Evolutionary conservation across 2,329 filamentous ascomycete genomes (phyloP).

Genomic region (Calonectria montana): DNA sequence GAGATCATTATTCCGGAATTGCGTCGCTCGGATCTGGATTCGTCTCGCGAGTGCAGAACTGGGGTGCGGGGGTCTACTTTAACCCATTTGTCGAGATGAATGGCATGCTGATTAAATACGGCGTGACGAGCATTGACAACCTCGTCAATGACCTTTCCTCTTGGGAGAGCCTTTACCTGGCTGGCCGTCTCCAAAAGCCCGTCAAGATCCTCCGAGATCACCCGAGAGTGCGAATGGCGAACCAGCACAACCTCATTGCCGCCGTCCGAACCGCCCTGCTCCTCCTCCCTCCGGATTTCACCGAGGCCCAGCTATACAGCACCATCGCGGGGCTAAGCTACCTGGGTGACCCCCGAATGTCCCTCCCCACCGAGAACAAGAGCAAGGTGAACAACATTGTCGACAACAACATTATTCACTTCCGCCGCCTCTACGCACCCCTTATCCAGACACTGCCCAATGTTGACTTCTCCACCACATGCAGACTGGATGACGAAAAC

Average conservation of each 20-base stretch:
- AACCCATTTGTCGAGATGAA: constrained; percentile 96
- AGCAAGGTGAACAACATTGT: constrained; percentile 96
- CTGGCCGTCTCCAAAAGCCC: constrained; percentile 94
- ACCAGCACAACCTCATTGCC: constrained; percentile 94
- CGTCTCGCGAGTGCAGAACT: constrained; percentile 88
- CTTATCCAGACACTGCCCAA: constrained; percentile 93
- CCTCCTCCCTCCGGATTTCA: constrained; percentile 85
- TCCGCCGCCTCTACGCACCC: constrained; percentile 90
- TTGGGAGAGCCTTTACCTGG: constrained; percentile 97
- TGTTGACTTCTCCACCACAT: constrained; percentile 75
- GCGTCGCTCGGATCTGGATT: constrained; percentile 86
- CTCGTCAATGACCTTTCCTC: constrained; percentile 86
- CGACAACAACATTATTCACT: constrained; percentile 88
- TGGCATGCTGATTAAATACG: constrained; percentile 97
- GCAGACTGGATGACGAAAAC: constrained; percentile 51
- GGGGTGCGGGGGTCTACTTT: constrained; percentile 96
- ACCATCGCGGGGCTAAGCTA: constrained; percentile 95
- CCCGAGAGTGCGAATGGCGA: constrained; percentile 89
- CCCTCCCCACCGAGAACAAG: constrained; percentile 88
- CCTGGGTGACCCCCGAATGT: constrained; percentile 96
- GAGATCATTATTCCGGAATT: constrained; percentile 90
- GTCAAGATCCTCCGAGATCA: constrained; percentile 98
- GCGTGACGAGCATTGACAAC: constrained; percentile 93
- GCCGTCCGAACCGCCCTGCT: constrained; percentile 91
- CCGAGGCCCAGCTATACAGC: constrained; percentile 87